Evolutionary conservation across 371 early-diverging fungal genomes (phyloP), one percentile per base, ranked within the genome.

Genomic region (Conidiobolus incongruus): DNA sequence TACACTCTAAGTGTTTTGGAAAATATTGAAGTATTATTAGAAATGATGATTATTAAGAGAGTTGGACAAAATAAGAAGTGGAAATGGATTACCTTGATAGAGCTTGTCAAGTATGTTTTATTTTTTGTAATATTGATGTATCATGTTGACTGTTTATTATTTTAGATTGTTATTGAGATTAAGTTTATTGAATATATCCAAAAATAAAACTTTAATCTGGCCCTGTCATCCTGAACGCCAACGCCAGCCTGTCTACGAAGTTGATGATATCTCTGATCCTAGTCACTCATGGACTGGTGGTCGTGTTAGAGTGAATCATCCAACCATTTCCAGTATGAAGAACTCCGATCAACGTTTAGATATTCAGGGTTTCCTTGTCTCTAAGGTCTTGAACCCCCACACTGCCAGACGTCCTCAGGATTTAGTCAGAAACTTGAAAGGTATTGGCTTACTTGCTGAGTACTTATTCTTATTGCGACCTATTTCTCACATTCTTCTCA

Each of bases 391-490:
- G 39, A 62, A 70, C 16, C 65, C 77, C 1, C 76, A 81, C 35
- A 56, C 63, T 26, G 49, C 72, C 17, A 58, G 60, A 36, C 66
- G 56, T 41, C 82, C 84, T 4, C 52, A 59, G 10, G 72, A 86
- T 47, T 68, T 88, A 46, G 66, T 91, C 1, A 61, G 66, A 16
- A 51, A 50, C 12, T 56, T 82, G 55, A 39, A 50, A 15, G 59
- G 70, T 2, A 35, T 70, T 11, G 73, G 79, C 1, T 52, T 60
- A 19, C 30, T 71, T 1, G 86, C 78, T 10, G 94, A 94, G 59
- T 58, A 69, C 32, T 49, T 86, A 40, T 87, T 75, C 56, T 76
- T 88, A 29, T 31, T 89, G 23, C 62, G 91, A 29, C 95, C 95
- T 3, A 44, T 94, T 3, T 17, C 6, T 16, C 13, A 42, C 77